phyloP scores from a whole-genome alignment of 441 rosid genomes.

The Pelargonium australe region DNA sequence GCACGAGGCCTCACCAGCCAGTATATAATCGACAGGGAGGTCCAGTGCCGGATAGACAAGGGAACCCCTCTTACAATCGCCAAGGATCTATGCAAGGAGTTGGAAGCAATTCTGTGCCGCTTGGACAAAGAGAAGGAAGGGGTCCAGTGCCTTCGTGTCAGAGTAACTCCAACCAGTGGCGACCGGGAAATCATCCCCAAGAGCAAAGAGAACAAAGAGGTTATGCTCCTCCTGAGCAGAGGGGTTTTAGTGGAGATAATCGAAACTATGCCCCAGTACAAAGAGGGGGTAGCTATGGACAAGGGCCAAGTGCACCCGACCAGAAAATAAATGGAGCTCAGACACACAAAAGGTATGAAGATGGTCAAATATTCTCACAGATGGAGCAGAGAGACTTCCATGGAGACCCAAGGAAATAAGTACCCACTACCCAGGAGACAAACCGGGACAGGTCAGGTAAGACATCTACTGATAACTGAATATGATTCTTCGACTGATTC shows the following conservation, averaged over 20 bases:
- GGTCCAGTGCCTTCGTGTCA: constrained; percentile 31
- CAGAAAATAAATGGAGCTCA: constrained; percentile 13
- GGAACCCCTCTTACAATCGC: constrained; percentile 28
- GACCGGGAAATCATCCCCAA: constrained; percentile 28
- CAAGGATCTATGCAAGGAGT: constrained; percentile 43
- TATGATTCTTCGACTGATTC: background rate
- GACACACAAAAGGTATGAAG: constrained; percentile 28
- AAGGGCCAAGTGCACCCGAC: constrained; percentile 23
- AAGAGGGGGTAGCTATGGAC: constrained; percentile 23
- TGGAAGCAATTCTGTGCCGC: constrained; percentile 41
- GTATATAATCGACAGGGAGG: constrained; percentile 38
- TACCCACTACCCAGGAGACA: constrained; percentile 28
- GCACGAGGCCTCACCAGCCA: constrained; percentile 27
- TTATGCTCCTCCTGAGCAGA: constrained; percentile 18
- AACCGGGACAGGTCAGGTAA: constrained; percentile 43
- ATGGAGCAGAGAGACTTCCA: constrained; percentile 34
- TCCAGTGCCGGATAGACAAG: constrained; percentile 36
- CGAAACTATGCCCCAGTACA: constrained; percentile 29
- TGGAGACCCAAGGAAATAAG: constrained; percentile 37
- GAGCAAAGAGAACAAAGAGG: constrained; percentile 23
- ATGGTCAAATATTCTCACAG: constrained; percentile 32
- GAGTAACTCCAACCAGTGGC: constrained; percentile 30
- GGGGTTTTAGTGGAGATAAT: constrained; percentile 33
- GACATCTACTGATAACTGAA: constrained; percentile 7
- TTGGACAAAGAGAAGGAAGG: constrained; percentile 22